Percentiles rank a stretch among this genome's conserved stretches.
Conservation (phyloP, 306 rosid genomes). For the Sesbania bispinosa region DNA sequence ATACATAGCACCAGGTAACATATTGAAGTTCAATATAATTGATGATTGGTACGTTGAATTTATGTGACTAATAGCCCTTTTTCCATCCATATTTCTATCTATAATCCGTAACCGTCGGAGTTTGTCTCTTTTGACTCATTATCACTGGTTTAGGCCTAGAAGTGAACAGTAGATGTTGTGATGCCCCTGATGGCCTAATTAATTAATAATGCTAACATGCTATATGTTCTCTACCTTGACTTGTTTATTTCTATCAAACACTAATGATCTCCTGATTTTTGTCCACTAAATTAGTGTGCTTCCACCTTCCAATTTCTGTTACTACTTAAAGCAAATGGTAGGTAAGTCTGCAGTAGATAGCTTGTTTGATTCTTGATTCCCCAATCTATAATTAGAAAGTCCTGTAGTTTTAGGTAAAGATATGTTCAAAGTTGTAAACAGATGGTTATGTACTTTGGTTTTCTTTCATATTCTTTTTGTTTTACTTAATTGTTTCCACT, state of each 20-base stretch:
- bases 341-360: conserved; percentile 10
- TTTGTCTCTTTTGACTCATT: conserved; percentile 26
- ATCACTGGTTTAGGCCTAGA: conserved; percentile 8
- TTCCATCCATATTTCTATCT: conserved; percentile 5
- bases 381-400: conserved; percentile 8
- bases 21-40: neutral
- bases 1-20: conserved; percentile 88
- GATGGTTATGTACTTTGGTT: neutral
- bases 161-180: conserved; percentile 27
- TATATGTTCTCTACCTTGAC: conserved; percentile 34
- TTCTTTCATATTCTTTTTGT: neutral
- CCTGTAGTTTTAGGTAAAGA: neutral
- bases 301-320: conserved; percentile 23
- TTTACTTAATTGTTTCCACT: neutral
- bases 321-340: conserved; percentile 19
- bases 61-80: neutral
- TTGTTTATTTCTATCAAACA: neutral
- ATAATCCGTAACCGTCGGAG: neutral
- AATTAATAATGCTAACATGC: conserved; percentile 10
- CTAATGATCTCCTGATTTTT: conserved; percentile 4
- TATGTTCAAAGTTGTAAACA: conserved; percentile 5
- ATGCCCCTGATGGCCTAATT: conserved; percentile 20
- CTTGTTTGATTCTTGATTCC: conserved; percentile 9
- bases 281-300: conserved; percentile 2
- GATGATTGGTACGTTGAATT: conserved; percentile 14